Evolutionary conservation across 169 alveolate species (phyloP), one percentile per base, ranked within the genome.

Genomic region (Perkinsus marinus): DNA sequence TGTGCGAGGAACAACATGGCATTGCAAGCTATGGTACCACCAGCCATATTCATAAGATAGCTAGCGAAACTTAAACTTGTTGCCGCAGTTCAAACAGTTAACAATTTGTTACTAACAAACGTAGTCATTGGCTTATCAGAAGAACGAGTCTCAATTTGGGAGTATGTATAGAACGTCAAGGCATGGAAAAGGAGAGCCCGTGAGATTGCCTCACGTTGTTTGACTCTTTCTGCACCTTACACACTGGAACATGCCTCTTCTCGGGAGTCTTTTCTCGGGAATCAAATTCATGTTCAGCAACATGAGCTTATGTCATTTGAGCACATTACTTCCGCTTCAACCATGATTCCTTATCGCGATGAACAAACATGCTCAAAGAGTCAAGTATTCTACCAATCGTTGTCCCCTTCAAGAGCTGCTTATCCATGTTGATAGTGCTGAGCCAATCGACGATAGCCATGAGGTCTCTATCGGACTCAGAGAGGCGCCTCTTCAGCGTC

Each of bases 61-160:
- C 22, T 79, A 36, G 39, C 92, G 97, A 93, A 97, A 97, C 93
- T 97, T 98, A 99, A 99, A 98, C 22, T 97, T 93, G 93, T 97
- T 95, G 38, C 96, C 97, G 94, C 99, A 98, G 91, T 97, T 97
- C 34, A 98, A 94, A 91, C 99, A 98, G 39, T 97, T 95, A 30
- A n/a, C n/a, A n/a, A n/a, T n/a, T n/a, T n/a, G n/a, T n/a, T n/a
- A n/a, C n/a, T n/a, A n/a, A 98, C 99, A 92, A 98, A 98, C 91
- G 99, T 96, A 19, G 99, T 98, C 99, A 98, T 98, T 90, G 99
- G 99, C 93, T 98, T 99, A 94, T 98, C 99, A 43, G 99, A 98
- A 10, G 99, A 97, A 93, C 99, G 95, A 3, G 99, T 98, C 94
- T 98, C 99, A 96, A 97, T 94, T 95, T 98, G 99, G 89, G 92